These are phyloP conservation scores for Zymoseptoria ardabiliae DNA, from an alignment of 2,329 filamentous ascomycete genomes.

Conservation along the genomic window DNA sequence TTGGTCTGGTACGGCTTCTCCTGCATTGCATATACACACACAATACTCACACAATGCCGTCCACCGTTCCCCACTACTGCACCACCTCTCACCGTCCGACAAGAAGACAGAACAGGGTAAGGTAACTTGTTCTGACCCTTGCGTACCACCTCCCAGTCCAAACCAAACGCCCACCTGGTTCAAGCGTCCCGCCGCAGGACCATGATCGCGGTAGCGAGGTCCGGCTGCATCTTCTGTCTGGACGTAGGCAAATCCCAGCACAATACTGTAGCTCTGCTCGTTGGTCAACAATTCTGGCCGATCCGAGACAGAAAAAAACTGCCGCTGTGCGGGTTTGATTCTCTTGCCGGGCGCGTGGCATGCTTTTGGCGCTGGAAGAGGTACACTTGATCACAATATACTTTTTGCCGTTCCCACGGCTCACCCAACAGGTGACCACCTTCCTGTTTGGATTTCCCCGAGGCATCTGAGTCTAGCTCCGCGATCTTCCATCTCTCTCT, in stretches of 20 bases:
- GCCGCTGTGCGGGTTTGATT: neutral
- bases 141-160: neutral
- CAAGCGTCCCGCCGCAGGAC: neutral
- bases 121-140: neutral
- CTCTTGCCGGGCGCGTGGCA: neutral
- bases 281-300: neutral
- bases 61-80: too few species aligned
- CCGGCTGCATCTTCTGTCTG: neutral
- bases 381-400: neutral
- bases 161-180: neutral
- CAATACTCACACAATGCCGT: too few species aligned
- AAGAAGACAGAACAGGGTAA: neutral
- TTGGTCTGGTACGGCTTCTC: neutral
- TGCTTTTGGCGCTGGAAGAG: neutral
- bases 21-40: neutral
- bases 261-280: too few species aligned
- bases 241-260: neutral
- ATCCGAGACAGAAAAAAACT: neutral
- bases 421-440: neutral
- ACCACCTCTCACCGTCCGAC: too few species aligned
- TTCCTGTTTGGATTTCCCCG: neutral
- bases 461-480: neutral
- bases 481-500: too few species aligned
- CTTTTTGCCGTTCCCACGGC: neutral
- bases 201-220: neutral